Evolutionary conservation across 2,329 filamentous ascomycete species (phyloP).

Genomic region (Verticillium isaacii): DNA sequence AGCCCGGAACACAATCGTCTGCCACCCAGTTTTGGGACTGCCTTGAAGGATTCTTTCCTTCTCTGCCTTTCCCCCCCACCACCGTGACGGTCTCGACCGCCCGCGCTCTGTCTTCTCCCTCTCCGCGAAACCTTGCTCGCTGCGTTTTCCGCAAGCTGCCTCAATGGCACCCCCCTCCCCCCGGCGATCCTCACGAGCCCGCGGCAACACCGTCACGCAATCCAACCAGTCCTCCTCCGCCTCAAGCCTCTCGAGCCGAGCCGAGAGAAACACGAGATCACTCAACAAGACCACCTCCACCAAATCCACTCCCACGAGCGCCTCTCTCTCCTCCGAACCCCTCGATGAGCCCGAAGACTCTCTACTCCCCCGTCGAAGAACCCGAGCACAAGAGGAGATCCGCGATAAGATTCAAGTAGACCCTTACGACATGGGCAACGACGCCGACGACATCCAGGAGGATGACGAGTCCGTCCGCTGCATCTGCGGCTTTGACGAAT

Average conservation of each 20-base stretch:
- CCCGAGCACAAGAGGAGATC: slow-evolving; percentile 66
- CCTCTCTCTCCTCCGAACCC: slow-evolving; percentile 66
- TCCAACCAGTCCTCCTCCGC: slow-evolving; percentile 75
- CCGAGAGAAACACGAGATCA: slow-evolving; percentile 68
- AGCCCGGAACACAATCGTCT: slow-evolving; percentile 1
- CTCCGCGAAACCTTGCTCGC: background rate
- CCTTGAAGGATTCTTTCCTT: slow-evolving; percentile 18
- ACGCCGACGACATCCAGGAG: slow-evolving; percentile 67
- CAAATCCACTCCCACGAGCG: slow-evolving; percentile 68
- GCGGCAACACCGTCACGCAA: slow-evolving; percentile 69
- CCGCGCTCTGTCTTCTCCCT: background rate
- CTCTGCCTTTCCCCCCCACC: slow-evolving; percentile 20
- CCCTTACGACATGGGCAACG: slow-evolving; percentile 51
- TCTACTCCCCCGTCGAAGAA: slow-evolving; percentile 70
- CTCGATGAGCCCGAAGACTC: slow-evolving; percentile 65
- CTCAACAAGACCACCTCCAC: slow-evolving; percentile 68
- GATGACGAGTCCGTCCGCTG: slow-evolving; percentile 95
- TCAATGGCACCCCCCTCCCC: slow-evolving; percentile 63
- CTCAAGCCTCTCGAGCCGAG: slow-evolving; percentile 70
- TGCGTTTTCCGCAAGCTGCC: slow-evolving; percentile 5
- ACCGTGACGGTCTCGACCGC: slow-evolving; percentile 5
- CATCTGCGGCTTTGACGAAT: slow-evolving; percentile 91
- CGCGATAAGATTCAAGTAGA: slow-evolving; percentile 41
- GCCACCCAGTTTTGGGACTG: background rate
- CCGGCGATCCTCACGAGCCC: slow-evolving; percentile 88